Conservation (phyloP, 139 green algal genomes). For the Zygnema cylindricum region DNA sequence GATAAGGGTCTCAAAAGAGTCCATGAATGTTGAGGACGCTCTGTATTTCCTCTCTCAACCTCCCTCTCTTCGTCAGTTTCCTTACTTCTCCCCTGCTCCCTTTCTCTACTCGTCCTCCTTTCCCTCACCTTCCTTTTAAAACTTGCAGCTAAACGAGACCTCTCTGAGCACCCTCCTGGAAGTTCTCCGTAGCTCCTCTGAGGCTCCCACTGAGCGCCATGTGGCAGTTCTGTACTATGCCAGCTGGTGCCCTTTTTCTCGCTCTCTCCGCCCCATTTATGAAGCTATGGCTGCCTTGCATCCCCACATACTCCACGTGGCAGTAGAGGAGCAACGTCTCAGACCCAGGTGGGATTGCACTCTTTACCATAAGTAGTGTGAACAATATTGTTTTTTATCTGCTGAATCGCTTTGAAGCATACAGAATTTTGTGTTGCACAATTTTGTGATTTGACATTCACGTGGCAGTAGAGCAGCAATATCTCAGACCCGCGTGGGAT, state of each 20-base stretch:
- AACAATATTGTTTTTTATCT: no score
- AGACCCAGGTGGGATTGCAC: constrained; percentile 6
- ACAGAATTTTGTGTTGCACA: no score
- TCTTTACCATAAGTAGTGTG: no score
- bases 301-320: constrained; percentile 9
- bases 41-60: no score
- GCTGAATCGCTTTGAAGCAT: no score
- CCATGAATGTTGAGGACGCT: no score
- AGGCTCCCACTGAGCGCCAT: neutral
- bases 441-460: no score
- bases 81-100: no score
- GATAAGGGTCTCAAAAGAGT: no score
- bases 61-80: no score
- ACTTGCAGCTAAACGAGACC: constrained; percentile 25
- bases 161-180: constrained; percentile 14
- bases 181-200: neutral
- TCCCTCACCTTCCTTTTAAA: no score
- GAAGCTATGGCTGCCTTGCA: constrained; percentile 4
- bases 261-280: neutral
- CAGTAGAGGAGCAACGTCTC: constrained; percentile 30
- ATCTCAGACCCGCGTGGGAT: constrained; percentile 11
- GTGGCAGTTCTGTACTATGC: constrained; percentile 32
- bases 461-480: constrained; percentile 15
- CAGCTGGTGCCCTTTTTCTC: constrained; percentile 23
- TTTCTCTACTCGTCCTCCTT: no score